Evolutionary conservation across 306 rosid genomes (phyloP).

Genomic region (Acacia acuminata): DNA sequence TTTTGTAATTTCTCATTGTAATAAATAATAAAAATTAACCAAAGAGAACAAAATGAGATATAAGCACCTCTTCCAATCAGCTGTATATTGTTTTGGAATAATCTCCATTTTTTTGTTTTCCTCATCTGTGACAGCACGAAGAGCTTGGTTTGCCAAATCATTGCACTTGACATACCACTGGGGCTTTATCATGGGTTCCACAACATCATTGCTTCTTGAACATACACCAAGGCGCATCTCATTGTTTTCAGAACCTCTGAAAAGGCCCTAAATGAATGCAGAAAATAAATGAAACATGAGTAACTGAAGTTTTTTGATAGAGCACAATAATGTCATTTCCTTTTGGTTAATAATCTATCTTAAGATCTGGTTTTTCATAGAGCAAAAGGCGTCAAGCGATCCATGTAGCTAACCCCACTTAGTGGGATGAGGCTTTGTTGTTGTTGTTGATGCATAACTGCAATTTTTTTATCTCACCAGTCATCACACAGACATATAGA

Average conservation of each 20-base stretch:
- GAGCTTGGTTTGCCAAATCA: constrained; percentile 70
- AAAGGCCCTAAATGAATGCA: constrained; percentile 64
- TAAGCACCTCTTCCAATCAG: constrained; percentile 78
- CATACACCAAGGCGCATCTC: constrained; percentile 95
- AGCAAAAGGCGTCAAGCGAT: too few species aligned
- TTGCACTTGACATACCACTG: constrained; percentile 88
- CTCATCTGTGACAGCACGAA: constrained; percentile 68
- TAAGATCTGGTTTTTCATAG: too few species aligned
- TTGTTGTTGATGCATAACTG: neutral
- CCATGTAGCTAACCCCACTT: too few species aligned
- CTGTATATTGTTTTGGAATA: constrained; percentile 80
- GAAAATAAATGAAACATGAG: constrained; percentile 24
- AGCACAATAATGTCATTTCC: too few species aligned
- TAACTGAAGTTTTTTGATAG: neutral
- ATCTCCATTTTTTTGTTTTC: constrained; percentile 67
- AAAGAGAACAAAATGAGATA: constrained; percentile 24
- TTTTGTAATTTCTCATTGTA: constrained; percentile 3
- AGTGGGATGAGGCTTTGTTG: too few species aligned
- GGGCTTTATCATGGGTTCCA: constrained; percentile 94
- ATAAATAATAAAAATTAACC: neutral
- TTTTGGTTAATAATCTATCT: too few species aligned
- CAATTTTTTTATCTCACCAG: neutral
- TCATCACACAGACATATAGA: neutral
- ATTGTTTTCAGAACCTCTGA: constrained; percentile 78
- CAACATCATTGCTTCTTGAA: constrained; percentile 92